phyloP scores from a whole-genome alignment of 192 early-diverging fungal species.

The Coemansia sp. region DNA sequence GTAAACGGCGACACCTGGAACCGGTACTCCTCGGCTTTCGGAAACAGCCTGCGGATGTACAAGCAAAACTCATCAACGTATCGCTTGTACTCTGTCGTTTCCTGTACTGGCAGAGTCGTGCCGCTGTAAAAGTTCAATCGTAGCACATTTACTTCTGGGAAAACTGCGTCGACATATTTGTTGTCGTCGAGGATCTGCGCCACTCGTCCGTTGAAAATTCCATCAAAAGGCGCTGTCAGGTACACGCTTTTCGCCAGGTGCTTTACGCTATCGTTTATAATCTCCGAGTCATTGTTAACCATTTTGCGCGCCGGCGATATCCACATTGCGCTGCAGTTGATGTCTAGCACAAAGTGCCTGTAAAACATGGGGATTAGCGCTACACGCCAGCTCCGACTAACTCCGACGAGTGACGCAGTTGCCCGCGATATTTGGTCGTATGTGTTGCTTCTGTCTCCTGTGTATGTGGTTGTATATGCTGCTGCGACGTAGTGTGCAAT shows the following conservation, averaged over 20 bases:
- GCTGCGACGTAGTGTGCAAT: constrained; percentile 28
- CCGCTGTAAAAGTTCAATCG: constrained; percentile 46
- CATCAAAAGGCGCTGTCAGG: constrained; percentile 34
- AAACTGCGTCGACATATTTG: constrained; percentile 19
- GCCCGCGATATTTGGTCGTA: constrained; percentile 26
- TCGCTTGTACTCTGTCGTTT: constrained; percentile 19
- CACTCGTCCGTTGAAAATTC: constrained; percentile 38
- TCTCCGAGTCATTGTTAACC: constrained; percentile 18
- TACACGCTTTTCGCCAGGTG: constrained; percentile 30
- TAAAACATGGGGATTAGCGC: constrained; percentile 30
- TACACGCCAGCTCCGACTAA: constrained; percentile 42
- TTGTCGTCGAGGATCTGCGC: constrained; percentile 18
- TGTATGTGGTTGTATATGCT: constrained; percentile 1
- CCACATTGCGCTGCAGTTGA: constrained; percentile 34
- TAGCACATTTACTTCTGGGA: constrained; percentile 21
- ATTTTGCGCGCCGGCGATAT: constrained; percentile 25
- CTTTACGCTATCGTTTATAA: constrained; percentile 23
- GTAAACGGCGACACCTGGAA: constrained; percentile 40
- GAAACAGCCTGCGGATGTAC: constrained; percentile 25
- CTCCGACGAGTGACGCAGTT: constrained; percentile 16
- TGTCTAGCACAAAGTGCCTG: constrained; percentile 31
- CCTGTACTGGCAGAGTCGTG: constrained; percentile 24
- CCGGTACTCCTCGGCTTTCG: constrained; percentile 22
- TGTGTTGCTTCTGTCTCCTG: constrained; percentile 4
- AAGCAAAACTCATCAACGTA: constrained; percentile 20